Evolutionary conservation across 129 eudicot species (phyloP), one percentile per base, ranked within the genome.

Genomic region (Artemisia argyi): DNA sequence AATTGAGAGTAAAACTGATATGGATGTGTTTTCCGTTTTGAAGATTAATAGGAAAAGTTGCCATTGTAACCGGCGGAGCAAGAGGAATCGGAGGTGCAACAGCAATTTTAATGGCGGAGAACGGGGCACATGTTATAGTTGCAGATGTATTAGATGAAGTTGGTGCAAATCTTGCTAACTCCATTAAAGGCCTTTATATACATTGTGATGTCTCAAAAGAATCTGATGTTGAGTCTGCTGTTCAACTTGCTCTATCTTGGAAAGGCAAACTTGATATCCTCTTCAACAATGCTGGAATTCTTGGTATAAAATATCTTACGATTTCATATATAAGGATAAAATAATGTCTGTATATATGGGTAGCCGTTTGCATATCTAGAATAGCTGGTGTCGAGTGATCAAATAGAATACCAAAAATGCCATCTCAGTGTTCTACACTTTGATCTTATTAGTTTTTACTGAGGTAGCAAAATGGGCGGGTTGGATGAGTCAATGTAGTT

Each of bases 21-120:
- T 1, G 28, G 39, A 52, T 30, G 18, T 79, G 74, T 55, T 65
- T 42, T 50, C 46, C 6, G 42, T 39, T 22, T 64, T 47, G 55
- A 71, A 94, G 93, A 85, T 76, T 94, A 73, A 32, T 47, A 19
- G 92, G 91, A 67, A 90, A 94, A 81, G 97, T 94, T 52, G 97
- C 96, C 1, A 73, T 94, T 1, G 75, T 94, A 79, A 94, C 99
- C 2, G 99, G 99, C 6, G 99, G 91, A 9, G 97, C 99, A 53
- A 76, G 99, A 75, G 99, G 99, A 44, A 94, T 94, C 4, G 99
- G 99, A 72, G 96, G 80, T 17, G 96, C 93, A n/a, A 84, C 93
- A 3, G 87, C 97, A 8, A 82, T 60, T 50, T 56, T 84, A 7
- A 77, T 94, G 46, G 90, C 91, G 2, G 76, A 80, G 20, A 79